Base-by-base conservation (phyloP, 805 yeast genomes). In the Ogataea pilisensis region DNA sequence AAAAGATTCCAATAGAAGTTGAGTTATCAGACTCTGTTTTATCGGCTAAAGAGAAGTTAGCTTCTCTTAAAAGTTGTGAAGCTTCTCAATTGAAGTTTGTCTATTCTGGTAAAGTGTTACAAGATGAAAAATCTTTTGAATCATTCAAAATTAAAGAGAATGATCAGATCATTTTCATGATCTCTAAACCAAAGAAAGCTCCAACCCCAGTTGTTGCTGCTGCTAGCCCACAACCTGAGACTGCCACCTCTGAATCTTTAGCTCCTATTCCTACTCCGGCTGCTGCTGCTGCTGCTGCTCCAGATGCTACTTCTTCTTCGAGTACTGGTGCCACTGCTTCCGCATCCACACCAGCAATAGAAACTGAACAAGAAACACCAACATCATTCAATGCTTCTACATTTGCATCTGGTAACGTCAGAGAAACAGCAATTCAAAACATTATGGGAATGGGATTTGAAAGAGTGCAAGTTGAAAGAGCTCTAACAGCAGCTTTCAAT, bases 401-500 rank as follows among this genome's bases (percentile, higher is more conserved):
- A 2, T 82, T 84, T 59, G 85, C 95, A 18, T 77, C 79, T 25
- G 97, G 97, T 11, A 62, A 75, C 30, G 82, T 82, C 45, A 76
- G 96, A 52, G 88, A 85, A 54, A 76, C 81, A 24, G 86, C 95
- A 26, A 76, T 91, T 43, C 73, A 72, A 44, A 83, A 83, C 58
- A 89, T 93, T 62, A 77, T 89, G 80, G 97, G 87, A 51, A 89
- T 93, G 97, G 99, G 99, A 8, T 93, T 89, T 59, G 87, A 84
- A 38, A 80, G 95, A 53, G 75, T 78, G 14, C 86, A 87, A 59
- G 96, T 88, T 20, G 95, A 87, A 65, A 76, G 80, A 34, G 99
- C 99, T 0, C 69, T 93, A 60, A 80, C 95, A 53, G 95, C 96
- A 13, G 98, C 99, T 1, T 93, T 80, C 69, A 91, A 91, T 67